These are phyloP conservation scores for Rhizophagus sp. DNA, from an alignment of 192 early-diverging fungal species.

Conservation along the genomic window DNA sequence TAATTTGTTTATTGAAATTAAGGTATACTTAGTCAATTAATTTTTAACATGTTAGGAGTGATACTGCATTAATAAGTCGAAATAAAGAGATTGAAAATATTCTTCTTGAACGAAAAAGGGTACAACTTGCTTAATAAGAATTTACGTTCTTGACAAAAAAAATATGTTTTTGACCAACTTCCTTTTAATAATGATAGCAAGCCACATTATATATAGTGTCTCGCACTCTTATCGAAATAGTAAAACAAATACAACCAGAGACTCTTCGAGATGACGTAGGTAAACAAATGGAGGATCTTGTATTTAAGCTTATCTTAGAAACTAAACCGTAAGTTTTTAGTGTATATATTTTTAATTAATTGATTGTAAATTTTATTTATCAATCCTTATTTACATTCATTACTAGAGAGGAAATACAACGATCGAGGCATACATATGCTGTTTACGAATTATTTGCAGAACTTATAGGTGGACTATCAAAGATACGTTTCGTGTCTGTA, in stretches of 20 bases:
- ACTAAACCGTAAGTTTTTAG: conserved; percentile 77
- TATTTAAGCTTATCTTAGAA: conserved; percentile 87
- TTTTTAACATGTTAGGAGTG: conserved; percentile 9
- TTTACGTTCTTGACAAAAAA: neutral
- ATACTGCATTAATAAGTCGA: conserved; percentile 38
- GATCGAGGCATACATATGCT: conserved; percentile 78
- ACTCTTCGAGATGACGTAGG: conserved; percentile 81
- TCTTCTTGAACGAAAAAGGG: conserved; percentile 64
- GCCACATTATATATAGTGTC: conserved; percentile 82
- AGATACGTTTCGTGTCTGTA: conserved; percentile 88
- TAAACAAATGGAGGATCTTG: conserved; percentile 87
- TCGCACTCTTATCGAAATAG: conserved; percentile 83
- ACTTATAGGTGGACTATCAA: conserved; percentile 90
- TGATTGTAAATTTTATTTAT: neutral
- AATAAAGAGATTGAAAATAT: conserved; percentile 55
- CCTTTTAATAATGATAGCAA: conserved; percentile 19
- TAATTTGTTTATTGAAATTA: neutral
- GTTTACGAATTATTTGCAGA: conserved; percentile 91
- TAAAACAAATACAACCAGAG: conserved; percentile 69
- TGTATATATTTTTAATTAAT: neutral
- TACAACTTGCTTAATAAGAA: conserved; percentile 31
- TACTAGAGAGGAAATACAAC: conserved; percentile 61
- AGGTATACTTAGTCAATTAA: neutral
- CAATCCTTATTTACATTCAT: neutral
- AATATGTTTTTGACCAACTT: neutral